Evolutionary conservation across 345 rosid genomes (phyloP), one percentile per base, ranked within the genome.

Genomic region (Bruguiera parviflora): DNA sequence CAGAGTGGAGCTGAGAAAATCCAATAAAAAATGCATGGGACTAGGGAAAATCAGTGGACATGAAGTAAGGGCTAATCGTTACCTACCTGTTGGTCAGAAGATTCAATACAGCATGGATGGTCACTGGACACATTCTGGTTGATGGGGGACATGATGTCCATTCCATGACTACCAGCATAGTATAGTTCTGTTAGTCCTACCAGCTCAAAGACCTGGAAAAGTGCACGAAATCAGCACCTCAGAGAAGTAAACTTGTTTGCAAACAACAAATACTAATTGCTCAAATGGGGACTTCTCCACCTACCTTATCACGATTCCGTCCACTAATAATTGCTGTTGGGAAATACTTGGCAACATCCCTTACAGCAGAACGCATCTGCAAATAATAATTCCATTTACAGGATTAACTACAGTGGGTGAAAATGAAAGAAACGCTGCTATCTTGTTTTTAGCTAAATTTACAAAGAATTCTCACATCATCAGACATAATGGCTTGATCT

Each of bases 151-250:
- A 86, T 83, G 15, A 95, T 92, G 85, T 95, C 99, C 99, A 95
- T 95, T 52, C 98, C 99, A 76, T 95, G 99, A 74, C 99, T 90
- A 75, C 99, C 99, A n/a, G 98, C 99, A 79, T 95, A 95, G 69
- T 81, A 85, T 49, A 92, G 96, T 76, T 95, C 98, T 58, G 87
- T 90, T 83, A 95, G 85, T 83, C 94, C 92, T 78, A 92, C 91
- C 84, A 95, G 79, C 66, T 87, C 78, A 71, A 75, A 90, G 16
- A 90, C 99, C 98, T 94, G 86, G 7, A 63, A 25, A 65, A 39
- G 8, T n/a, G 56, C 57, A 62, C n/a, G 32, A 27, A 33, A 49
- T 71, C 29, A 77, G 65, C 9, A 52, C 49, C 60, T 22, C 29
- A 55, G 56, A 18, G 51, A 39, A 43, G 18, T 13, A 3, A 43